A percentile compares a stretch with the other conserved stretches of the same genome.
Conservation (phyloP, 345 rosid species). For the Moricandia moricandioides region DNA sequence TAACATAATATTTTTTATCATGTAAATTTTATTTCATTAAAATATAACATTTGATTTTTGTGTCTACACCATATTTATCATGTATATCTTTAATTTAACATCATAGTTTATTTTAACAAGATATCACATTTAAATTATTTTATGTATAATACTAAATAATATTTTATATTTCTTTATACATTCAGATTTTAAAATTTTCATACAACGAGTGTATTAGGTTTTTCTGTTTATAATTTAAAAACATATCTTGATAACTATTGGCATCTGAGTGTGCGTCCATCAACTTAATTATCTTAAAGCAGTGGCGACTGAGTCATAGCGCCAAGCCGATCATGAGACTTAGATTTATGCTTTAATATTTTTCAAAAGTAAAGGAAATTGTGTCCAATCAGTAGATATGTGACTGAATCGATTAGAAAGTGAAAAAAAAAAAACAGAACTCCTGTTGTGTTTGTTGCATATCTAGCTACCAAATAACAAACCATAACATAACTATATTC, state of each 20-base stretch:
- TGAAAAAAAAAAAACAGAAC: neutral
- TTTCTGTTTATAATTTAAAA: neutral
- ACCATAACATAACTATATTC: too few species aligned
- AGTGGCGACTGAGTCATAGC: neutral
- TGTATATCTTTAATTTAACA: neutral
- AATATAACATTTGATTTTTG: neutral
- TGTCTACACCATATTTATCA: neutral
- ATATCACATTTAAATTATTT: too few species aligned
- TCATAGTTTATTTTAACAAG: too few species aligned
- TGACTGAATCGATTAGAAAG: neutral
- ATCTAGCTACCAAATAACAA: too few species aligned
- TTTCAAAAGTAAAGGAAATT: neutral
- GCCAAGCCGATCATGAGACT: neutral
- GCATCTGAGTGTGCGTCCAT: conserved; percentile 4
- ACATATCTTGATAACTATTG: neutral
- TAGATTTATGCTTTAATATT: neutral
- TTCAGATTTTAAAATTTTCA: too few species aligned
- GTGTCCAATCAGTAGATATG: neutral
- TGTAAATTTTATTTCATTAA: neutral
- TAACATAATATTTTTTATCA: neutral
- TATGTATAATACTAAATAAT: too few species aligned
- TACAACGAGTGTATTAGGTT: neutral
- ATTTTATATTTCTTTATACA: neutral
- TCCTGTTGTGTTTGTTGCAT: neutral
- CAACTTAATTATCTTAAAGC: neutral